Conservation (phyloP, 345 rosid genomes). For the Nasturtium officinale region DNA sequence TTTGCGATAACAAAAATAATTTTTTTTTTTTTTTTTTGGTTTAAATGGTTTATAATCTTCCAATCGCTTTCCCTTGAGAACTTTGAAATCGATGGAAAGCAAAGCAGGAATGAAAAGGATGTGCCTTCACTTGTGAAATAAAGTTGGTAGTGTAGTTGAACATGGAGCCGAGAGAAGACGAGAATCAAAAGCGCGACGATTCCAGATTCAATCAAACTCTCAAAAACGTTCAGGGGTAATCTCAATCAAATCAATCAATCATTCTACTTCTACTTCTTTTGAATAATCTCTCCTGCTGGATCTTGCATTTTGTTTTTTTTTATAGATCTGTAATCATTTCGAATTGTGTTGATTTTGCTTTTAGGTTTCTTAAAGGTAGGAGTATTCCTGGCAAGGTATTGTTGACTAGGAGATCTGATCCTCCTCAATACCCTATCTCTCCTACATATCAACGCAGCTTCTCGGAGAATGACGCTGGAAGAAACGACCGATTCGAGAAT, state of each 20-base stretch:
- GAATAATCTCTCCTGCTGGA: not conserved
- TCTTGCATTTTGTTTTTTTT: slow-evolving; percentile 6
- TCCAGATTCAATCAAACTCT: slow-evolving; percentile 92
- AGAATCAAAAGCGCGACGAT: slow-evolving; percentile 54
- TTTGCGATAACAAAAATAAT: too few relatives aligned
- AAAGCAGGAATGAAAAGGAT: too few relatives aligned
- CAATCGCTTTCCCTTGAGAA: too few relatives aligned
- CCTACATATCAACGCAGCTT: slow-evolving; percentile 69
- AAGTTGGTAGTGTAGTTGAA: not conserved
- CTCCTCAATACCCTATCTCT: slow-evolving; percentile 55
- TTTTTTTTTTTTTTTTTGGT: too few relatives aligned
- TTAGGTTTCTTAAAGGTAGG: slow-evolving; percentile 85
- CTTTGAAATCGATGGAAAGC: too few relatives aligned
- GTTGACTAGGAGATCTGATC: slow-evolving; percentile 77
- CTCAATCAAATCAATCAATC: not conserved
- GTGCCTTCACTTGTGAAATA: too few relatives aligned
- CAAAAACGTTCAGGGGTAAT: slow-evolving; percentile 86
- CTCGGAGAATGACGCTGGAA: slow-evolving; percentile 73
- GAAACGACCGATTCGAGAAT: slow-evolving; percentile 53
- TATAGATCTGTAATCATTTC: slow-evolving; percentile 20
- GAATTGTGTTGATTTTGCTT: slow-evolving; percentile 12
- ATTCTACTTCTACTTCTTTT: too few relatives aligned
- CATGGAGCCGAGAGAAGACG: slow-evolving; percentile 47
- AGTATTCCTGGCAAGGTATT: slow-evolving; percentile 90
- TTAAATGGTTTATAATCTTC: too few relatives aligned